Percentiles rank a stretch among this genome's conserved stretches.
Conservation (phyloP, 192 early-diverging fungal species). For the Umbelopsis vinacea region DNA sequence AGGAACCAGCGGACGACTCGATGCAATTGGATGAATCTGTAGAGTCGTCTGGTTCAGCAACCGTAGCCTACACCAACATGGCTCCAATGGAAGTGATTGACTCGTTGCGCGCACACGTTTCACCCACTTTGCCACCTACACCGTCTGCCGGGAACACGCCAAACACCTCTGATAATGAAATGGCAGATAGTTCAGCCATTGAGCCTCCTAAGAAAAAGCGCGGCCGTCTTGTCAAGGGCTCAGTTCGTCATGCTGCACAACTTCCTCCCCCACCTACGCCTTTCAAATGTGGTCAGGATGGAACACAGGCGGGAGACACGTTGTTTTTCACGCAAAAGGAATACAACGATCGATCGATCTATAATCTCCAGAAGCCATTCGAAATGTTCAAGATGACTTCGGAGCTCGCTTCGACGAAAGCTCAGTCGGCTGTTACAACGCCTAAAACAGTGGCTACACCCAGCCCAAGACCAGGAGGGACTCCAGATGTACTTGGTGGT, state of each 20-base stretch:
- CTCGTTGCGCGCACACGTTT: background rate
- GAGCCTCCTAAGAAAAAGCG: background rate
- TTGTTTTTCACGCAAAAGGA: background rate
- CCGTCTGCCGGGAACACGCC: constrained; percentile 8
- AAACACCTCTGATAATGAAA: background rate
- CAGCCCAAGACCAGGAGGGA: background rate
- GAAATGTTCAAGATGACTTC: background rate
- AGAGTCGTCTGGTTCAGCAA: no score
- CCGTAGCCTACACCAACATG: background rate
- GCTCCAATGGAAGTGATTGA: background rate
- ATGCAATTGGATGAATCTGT: background rate
- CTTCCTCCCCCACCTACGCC: background rate
- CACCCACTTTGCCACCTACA: constrained; percentile 5
- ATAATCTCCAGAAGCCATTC: background rate
- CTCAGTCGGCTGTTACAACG: background rate
- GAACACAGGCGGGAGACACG: background rate
- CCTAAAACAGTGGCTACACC: background rate
- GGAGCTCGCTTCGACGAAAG: background rate
- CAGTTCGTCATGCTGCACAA: background rate
- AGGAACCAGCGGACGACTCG: background rate
- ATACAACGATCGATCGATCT: background rate
- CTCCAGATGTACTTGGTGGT: background rate
- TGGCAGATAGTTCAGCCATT: background rate
- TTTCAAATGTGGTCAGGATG: background rate
- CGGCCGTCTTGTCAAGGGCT: background rate